Evolutionary conservation across 306 rosid species (phyloP).

Genomic region (Vigna nakashimae): DNA sequence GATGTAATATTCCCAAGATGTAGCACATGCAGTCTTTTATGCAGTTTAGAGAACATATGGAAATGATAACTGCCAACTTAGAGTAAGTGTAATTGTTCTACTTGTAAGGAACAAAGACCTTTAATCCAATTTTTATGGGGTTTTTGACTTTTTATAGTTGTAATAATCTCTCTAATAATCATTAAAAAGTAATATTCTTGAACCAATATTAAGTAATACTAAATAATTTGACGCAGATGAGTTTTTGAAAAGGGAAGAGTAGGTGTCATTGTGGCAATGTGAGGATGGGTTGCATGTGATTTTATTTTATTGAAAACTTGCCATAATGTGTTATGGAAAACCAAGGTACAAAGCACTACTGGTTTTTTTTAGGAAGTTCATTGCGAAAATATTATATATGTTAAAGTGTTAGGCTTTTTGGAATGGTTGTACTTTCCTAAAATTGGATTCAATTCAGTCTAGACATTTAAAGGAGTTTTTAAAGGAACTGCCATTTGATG

Average conservation of each 20-base stretch:
- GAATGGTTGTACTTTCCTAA: too few species aligned
- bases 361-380: too few species aligned
- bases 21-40: constrained; percentile 23
- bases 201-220: neutral
- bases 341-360: too few species aligned
- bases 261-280: too few species aligned
- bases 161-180: neutral
- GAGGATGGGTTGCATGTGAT: too few species aligned
- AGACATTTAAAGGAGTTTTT: too few species aligned
- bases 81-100: constrained; percentile 23
- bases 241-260: neutral
- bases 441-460: too few species aligned
- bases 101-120: constrained; percentile 24
- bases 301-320: too few species aligned
- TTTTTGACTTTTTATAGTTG: constrained; percentile 26
- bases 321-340: too few species aligned
- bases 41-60: neutral
- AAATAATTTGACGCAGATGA: constrained; percentile 3
- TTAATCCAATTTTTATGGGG: neutral
- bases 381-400: too few species aligned
- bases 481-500: too few species aligned
- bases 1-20: neutral
- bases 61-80: constrained; percentile 34
- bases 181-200: constrained; percentile 12
- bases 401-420: too few species aligned